These are phyloP conservation scores for Polygonum aviculare DNA, from an alignment of 148 eudicot species.

Conservation along the genomic window DNA sequence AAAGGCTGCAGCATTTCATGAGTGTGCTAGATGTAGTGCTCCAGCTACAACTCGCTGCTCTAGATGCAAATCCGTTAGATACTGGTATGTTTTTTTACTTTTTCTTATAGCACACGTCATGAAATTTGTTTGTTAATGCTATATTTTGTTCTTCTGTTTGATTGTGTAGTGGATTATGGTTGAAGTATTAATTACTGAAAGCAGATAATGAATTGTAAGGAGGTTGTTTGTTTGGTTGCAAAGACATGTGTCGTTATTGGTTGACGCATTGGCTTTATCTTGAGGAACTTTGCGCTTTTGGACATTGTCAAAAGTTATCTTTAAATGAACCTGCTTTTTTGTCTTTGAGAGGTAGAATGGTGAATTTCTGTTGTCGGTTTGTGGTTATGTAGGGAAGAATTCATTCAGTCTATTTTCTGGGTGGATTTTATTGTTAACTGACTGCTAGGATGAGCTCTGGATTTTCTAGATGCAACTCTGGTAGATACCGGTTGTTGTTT, in stretches of 20 bases:
- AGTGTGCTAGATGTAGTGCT: conserved; percentile 68
- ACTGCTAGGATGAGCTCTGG: background rate
- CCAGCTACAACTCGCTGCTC: conserved; percentile 88
- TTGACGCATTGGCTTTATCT: conserved; percentile 4
- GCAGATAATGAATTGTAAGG: background rate
- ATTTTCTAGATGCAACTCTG: conserved; percentile 68
- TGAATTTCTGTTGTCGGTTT: background rate
- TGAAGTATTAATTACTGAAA: background rate
- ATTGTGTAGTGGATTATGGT: background rate
- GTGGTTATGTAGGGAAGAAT: background rate
- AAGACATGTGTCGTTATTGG: conserved; percentile 10
- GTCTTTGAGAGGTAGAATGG: background rate
- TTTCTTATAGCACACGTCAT: background rate
- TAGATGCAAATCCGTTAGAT: conserved; percentile 82
- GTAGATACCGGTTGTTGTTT: conserved; percentile 60
- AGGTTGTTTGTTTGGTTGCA: background rate
- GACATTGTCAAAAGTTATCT: background rate
- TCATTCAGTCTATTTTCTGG: background rate
- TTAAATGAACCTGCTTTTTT: background rate
- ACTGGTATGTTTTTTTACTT: conserved; percentile 49
- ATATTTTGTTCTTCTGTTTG: conserved; percentile 1
- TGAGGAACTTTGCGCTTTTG: background rate
- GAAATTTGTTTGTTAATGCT: background rate
- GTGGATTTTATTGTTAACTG: background rate
- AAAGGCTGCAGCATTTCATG: conserved; percentile 36